phyloP scores from a whole-genome alignment of 2,329 filamentous ascomycete genomes.

The Alternaria ventricosa region DNA sequence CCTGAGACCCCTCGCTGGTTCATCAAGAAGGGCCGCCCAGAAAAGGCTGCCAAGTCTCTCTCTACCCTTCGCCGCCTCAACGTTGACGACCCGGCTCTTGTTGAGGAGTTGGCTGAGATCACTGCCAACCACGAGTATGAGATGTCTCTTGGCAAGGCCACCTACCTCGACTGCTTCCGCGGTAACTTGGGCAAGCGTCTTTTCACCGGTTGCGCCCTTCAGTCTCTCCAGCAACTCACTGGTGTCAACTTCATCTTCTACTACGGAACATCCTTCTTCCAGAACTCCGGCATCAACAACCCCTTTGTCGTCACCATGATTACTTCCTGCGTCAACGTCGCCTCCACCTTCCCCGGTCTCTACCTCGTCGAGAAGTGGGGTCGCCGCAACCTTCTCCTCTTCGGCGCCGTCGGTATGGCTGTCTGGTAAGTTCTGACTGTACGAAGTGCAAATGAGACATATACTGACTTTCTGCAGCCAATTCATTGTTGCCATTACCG shows the following conservation, averaged over 20 bases:
- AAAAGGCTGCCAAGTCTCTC: constrained; percentile 69
- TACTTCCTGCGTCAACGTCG: constrained; percentile 77
- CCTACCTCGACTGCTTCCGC: constrained; percentile 55
- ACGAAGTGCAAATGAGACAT: not conserved
- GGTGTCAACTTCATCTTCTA: constrained; percentile 56
- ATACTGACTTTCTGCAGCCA: constrained; percentile 23
- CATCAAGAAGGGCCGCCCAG: constrained; percentile 67
- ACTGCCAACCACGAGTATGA: constrained; percentile 78
- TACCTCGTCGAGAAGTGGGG: constrained; percentile 82
- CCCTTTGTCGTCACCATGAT: constrained; percentile 76
- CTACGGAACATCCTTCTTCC: constrained; percentile 51
- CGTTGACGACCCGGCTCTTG: constrained; percentile 64
- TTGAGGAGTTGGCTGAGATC: constrained; percentile 67
- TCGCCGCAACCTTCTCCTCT: constrained; percentile 74
- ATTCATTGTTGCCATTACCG: constrained; percentile 51
- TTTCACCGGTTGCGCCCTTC: constrained; percentile 74
- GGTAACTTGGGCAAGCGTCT: constrained; percentile 65
- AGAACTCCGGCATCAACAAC: constrained; percentile 48
- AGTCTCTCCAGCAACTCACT: constrained; percentile 79
- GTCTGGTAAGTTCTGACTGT: constrained; percentile 24
- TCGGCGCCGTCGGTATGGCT: constrained; percentile 76
- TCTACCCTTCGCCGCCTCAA: constrained; percentile 67
- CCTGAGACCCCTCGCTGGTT: constrained; percentile 79
- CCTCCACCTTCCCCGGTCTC: constrained; percentile 76
- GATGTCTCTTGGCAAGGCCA: constrained; percentile 61